Evolutionary conservation across 2,329 filamentous ascomycete genomes (phyloP), one percentile per base, ranked within the genome.

Genomic region (Fusarium brevicatenulatum): DNA sequence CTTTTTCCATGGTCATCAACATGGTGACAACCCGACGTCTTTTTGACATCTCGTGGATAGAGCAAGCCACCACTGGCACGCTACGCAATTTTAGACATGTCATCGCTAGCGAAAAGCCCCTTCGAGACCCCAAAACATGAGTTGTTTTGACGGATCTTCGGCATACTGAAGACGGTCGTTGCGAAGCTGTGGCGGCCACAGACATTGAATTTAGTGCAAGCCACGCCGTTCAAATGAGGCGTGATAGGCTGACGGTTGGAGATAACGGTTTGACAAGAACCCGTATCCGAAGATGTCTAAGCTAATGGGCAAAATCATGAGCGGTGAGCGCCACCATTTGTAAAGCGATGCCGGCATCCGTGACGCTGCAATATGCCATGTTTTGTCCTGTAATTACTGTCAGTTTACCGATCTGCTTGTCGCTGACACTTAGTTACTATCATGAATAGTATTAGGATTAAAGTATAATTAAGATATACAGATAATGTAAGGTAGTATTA

Each of bases 271-370:
- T 36, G 34, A 34, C 32, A 34, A 12, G 37, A 40, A 13, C 39
- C 4, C 39, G 39, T 13, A 40, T 21, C 11, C 39, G 2, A 40
- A 13, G 21, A 9, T 12, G 37, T 40, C 37, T 40, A 21, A 12
- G 37, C 37, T 8, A 8, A 40, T 21, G 11, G 2, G 1, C 4
- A n/a, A 9, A 40, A 11, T n/a, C 19, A 9, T 7, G 11, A 40
- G 8, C 4, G 7, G 8, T 8, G 7, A 4, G 37, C 19, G 2
- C 39, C 39, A 13, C 7, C 11, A 1, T 40, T 1, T 0, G 4
- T 13, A 9, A 13, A 13, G 7, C 4, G 11, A 13, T n/a, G 39
- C 21, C 21, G 7, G n/a, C 8, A 13, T 12, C 37, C 21, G 11
- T 2, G 19, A n/a, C 19, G 5, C 11, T n/a, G 2, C 1, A 13